A percentile compares a stretch with the other conserved stretches of the same genome.
Conservation (phyloP, 805 yeast genomes). For the Wickerhamomyces mucosus region DNA sequence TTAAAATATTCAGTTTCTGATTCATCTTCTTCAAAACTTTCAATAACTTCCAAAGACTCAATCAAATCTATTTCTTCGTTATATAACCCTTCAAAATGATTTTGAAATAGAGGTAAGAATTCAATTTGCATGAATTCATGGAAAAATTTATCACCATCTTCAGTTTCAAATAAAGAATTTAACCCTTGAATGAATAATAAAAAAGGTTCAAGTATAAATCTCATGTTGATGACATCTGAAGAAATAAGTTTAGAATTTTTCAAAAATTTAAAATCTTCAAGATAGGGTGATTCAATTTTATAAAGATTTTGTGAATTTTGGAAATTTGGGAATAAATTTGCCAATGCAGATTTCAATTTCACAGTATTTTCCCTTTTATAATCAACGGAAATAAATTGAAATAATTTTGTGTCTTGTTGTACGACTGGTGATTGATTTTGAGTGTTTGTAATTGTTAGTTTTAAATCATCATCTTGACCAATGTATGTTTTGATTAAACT, state of each 20-base stretch:
- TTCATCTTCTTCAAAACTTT: constrained; percentile 21
- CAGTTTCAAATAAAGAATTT: constrained; percentile 28
- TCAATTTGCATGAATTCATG: constrained; percentile 52
- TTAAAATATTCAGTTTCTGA: not conserved
- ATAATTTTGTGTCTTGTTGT: constrained; percentile 23
- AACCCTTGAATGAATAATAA: constrained; percentile 59
- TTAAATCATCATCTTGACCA: constrained; percentile 7
- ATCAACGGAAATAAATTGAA: constrained; percentile 29
- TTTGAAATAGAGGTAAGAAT: constrained; percentile 56
- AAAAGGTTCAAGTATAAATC: constrained; percentile 66
- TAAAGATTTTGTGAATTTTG: constrained; percentile 25
- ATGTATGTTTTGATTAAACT: constrained; percentile 15
- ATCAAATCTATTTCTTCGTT: constrained; percentile 32
- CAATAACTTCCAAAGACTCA: constrained; percentile 26
- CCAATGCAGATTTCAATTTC: constrained; percentile 36
- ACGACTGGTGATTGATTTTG: constrained; percentile 14
- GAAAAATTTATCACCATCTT: constrained; percentile 35
- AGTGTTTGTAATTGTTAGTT: constrained; percentile 5
- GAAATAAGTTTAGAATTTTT: constrained; percentile 58
- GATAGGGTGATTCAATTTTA: constrained; percentile 35
- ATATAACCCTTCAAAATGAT: constrained; percentile 44
- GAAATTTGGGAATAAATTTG: constrained; percentile 68
- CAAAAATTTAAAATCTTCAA: constrained; percentile 49
- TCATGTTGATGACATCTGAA: constrained; percentile 70
- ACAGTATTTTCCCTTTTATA: constrained; percentile 26